Base-by-base conservation (phyloP, 2,329 filamentous ascomycete species). In the Sporothrix humicola region DNA sequence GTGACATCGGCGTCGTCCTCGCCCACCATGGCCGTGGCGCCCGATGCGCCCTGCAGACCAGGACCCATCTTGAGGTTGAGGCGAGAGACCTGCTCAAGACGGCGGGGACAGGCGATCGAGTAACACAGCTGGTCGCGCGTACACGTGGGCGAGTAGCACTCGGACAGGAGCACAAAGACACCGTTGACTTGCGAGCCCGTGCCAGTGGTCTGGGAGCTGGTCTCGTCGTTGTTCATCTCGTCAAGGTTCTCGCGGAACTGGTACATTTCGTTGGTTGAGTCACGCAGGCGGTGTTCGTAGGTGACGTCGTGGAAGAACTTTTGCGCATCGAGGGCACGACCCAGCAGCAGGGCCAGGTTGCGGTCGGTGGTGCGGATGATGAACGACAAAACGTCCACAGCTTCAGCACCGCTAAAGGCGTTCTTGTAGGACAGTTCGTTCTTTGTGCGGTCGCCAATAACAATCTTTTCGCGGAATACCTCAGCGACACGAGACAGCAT, bases 251-350 rank as follows among this genome's bases (percentile, higher is more conserved):
- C 95, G 77, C 93, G 91, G 83, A 99, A 99, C 81, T 98, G 95
- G 82, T 98, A 99, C 82, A 99, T 93, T 82, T 99, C 96, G 70
- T 91, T 92, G 56, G 91, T 89, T n/a, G 95, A 97, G 82, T 99
- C 96, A 82, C 96, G 92, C 78, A 99, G 85, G 66, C 96, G 90
- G 82, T 99, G 96, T 78, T 98, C 95, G 82, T 99, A 99, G 0
- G 95, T 98, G 69, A 98, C 96, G 86, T 99, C 96, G 84, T 99
- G 96, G 81, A 99, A 99, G 84, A 97, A 98, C 81, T 98, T 98
- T 80, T 99, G 96, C 31, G 96, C 96, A 83, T 99, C 96, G 75
- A 99, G 85, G 58, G 96, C 94, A 80, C 96, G 90, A 75, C 96
- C 96, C 17, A 99, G 86, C 10, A 99, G 88, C 68, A 99, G 85